phyloP scores from a whole-genome alignment of 2,329 filamentous ascomycete genomes.

The Pseudogymnoascus sp. region DNA sequence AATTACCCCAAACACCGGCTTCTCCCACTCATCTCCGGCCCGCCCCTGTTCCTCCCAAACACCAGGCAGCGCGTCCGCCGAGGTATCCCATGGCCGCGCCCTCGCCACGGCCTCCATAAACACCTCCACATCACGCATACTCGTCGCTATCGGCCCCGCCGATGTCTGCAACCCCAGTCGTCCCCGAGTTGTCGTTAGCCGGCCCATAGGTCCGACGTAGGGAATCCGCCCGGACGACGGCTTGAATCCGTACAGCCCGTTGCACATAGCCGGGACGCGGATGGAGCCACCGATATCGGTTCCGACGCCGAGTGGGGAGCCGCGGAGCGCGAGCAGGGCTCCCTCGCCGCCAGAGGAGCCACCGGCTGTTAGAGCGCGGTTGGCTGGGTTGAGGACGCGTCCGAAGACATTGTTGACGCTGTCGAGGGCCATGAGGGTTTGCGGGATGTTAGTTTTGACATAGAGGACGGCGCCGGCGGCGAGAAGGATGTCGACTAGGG shows the following conservation, averaged over 20 bases:
- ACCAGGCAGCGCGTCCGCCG: constrained; percentile 35
- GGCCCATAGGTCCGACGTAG: constrained; percentile 35
- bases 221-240: constrained; percentile 33
- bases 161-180: constrained; percentile 39
- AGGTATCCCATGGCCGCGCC: constrained; percentile 40
- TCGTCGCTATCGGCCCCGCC: constrained; percentile 39
- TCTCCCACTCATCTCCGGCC: constrained; percentile 16
- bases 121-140: constrained; percentile 40
- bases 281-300: constrained; percentile 50
- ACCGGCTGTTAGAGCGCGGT: constrained; percentile 49
- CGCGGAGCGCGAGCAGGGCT: constrained; percentile 46
- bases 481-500: constrained; percentile 48
- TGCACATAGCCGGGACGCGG: constrained; percentile 38
- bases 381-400: constrained; percentile 52
- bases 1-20: constrained; percentile 38
- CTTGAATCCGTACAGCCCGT: constrained; percentile 43
- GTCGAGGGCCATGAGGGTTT: constrained; percentile 46
- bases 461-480: constrained; percentile 58
- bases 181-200: constrained; percentile 45
- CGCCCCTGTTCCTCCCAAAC: constrained; percentile 29
- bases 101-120: constrained; percentile 42
- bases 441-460: constrained; percentile 61
- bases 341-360: constrained; percentile 58
- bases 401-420: constrained; percentile 54
- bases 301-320: constrained; percentile 46